Evolutionary conservation across 345 rosid genomes (phyloP).

Genomic region (Euphorbia lathyris): DNA sequence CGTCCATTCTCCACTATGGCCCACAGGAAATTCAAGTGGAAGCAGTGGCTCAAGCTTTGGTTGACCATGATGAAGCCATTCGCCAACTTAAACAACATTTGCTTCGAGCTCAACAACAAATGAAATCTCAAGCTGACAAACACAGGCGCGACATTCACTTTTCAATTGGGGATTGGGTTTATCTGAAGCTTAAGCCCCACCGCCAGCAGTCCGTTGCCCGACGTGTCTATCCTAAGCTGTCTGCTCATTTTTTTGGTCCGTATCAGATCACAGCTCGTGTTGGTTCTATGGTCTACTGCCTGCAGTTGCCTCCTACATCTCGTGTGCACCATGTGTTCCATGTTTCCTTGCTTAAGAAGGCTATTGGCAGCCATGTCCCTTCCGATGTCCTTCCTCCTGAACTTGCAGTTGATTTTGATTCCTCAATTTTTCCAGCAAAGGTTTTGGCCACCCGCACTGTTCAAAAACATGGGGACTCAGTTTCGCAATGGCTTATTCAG

Average conservation of each 20-base stretch:
- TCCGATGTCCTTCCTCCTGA: background rate
- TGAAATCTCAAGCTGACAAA: background rate
- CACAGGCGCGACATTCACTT: background rate
- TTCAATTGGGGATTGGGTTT: background rate
- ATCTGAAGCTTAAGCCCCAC: background rate
- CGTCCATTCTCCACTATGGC: background rate
- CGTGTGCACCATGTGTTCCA: background rate
- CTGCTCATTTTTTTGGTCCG: background rate
- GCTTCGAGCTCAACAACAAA: background rate
- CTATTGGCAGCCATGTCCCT: background rate
- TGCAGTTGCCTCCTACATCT: background rate
- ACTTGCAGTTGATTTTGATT: background rate
- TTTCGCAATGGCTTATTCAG: background rate
- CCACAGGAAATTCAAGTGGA: background rate
- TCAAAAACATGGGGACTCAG: background rate
- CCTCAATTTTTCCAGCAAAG: background rate
- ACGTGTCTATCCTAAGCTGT: background rate
- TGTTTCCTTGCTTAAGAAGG: background rate
- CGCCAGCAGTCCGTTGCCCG: background rate
- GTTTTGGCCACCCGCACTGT: background rate
- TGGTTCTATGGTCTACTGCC: background rate
- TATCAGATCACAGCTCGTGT: background rate
- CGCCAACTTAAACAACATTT: background rate
- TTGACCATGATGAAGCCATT: background rate
- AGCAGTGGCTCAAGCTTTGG: background rate